A percentile compares a stretch with the other conserved stretches of the same genome.
Conservation (phyloP, 177 flowering plant genomes). For the Vitis hybrid region DNA sequence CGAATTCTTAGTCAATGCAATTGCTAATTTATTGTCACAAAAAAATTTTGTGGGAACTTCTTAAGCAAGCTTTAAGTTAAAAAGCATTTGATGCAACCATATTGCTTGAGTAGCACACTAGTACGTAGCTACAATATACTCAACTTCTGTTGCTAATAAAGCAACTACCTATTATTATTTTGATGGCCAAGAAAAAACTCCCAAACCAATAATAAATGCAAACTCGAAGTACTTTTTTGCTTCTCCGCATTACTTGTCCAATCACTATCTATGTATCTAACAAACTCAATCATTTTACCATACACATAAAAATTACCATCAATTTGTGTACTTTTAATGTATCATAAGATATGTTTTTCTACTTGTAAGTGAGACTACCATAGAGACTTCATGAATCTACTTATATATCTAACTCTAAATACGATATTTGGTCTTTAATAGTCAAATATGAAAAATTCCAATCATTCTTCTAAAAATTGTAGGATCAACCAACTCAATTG, state of each 20-base stretch:
- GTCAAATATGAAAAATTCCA: too few relatives aligned
- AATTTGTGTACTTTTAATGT: too few relatives aligned
- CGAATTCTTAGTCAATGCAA: conserved; percentile 12
- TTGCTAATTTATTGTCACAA: conserved; percentile 10
- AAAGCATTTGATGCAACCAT: conserved; percentile 5
- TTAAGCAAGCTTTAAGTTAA: neutral
- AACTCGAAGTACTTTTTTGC: conserved; percentile 6
- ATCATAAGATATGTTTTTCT: too few relatives aligned
- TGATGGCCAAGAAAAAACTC: neutral
- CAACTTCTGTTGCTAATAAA: neutral
- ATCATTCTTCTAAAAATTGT: too few relatives aligned
- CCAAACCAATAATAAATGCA: neutral
- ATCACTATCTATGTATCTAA: conserved; percentile 10
- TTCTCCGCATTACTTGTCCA: conserved; percentile 9
- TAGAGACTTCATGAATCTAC: too few relatives aligned
- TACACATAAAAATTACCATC: too few relatives aligned
- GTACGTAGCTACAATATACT: conserved; percentile 2
- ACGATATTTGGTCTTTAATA: too few relatives aligned
- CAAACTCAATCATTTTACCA: neutral
- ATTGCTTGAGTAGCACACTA: neutral
- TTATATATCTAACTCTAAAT: too few relatives aligned
- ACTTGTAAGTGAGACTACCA: too few relatives aligned
- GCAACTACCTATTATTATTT: neutral
- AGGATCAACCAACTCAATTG: too few relatives aligned
- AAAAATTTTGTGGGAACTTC: neutral